phyloP scores from a whole-genome alignment of 169 alveolate genomes.

The Plasmodium malariae region DNA sequence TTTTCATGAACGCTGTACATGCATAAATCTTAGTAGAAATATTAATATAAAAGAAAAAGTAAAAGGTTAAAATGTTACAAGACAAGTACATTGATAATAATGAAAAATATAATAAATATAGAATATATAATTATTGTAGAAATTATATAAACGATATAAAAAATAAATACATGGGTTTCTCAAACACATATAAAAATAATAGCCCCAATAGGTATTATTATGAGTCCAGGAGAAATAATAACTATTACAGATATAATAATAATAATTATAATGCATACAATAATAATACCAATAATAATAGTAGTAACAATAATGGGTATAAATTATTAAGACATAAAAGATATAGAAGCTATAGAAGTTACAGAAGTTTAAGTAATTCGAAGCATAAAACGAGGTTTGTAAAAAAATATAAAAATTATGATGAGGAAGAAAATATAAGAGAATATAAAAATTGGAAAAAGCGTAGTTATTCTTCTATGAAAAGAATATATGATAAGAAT shows the following conservation, averaged over 20 bases:
- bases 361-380: slow-evolving; percentile 24
- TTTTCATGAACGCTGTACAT: too few relatives aligned
- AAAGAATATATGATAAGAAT: slow-evolving; percentile 13
- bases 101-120: slow-evolving; percentile 48
- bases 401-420: slow-evolving; percentile 39
- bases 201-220: slow-evolving; percentile 47
- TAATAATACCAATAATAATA: background rate
- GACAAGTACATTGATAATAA: slow-evolving; percentile 13
- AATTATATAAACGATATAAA: slow-evolving; percentile 43
- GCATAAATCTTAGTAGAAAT: too few relatives aligned
- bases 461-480: slow-evolving; percentile 54
- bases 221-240: slow-evolving; percentile 35
- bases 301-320: background rate
- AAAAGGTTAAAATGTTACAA: slow-evolving; percentile 26
- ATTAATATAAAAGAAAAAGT: too few relatives aligned
- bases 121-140: slow-evolving; percentile 45
- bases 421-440: slow-evolving; percentile 19
- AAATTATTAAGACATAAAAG: slow-evolving; percentile 24
- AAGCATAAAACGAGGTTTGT: slow-evolving; percentile 15
- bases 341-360: slow-evolving; percentile 44
- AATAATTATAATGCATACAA: background rate
- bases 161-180: slow-evolving; percentile 49
- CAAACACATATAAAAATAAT: slow-evolving; percentile 37
- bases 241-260: slow-evolving; percentile 13
- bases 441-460: slow-evolving; percentile 28